Base-by-base conservation (phyloP, 169 alveolate species). In the Plasmodium coatneyi region DNA sequence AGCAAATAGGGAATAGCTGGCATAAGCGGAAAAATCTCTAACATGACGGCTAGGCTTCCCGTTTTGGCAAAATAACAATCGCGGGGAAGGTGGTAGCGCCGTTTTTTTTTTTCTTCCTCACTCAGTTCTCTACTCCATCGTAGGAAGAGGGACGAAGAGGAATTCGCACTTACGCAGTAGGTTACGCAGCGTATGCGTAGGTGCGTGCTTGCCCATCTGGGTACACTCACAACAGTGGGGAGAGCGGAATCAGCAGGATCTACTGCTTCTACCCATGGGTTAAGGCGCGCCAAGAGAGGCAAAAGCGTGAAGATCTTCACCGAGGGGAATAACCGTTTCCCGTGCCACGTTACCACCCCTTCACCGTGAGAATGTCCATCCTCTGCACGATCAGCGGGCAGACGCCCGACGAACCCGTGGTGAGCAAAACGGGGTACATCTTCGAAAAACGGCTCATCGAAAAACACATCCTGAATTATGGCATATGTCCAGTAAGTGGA, bases 351-450 rank as follows among this genome's bases (percentile, higher is more conserved):
- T 46, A 19, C 74, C 25, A 5, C 74, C 74, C 14, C n/a, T 43
- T 36, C 28, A 6, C 93, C 49, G 46, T 52, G 3, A 43, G 12
- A 1, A 97, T 97, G 98, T 84, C 98, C 14, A 84, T 97, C 36
- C 71, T 97, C 5, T 97, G 98, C 89, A 84, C 98, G n/a, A 97
- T 97, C 52, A 96, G 98, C 84, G 98, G 98, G 92, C 97, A 95
- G 30, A 95, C 92, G 92, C 98, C 98, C 32, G 97, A 97, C 82
- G 97, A 97, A 39, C 98, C 98, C 30, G 97, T 96, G 52, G 93
- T 97, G 71, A 95, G 98, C 76, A 96, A 95, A 76, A 97, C 98
- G 2, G 98, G 98, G 2, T 97, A 97, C 80, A 95, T 97, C 25
- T 97, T 96, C 83, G 98, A 97, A 84, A 84, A 96, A 32, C 91